Base-by-base conservation (phyloP, 805 yeast genomes). In the Cyberlindnera saturnus region DNA sequence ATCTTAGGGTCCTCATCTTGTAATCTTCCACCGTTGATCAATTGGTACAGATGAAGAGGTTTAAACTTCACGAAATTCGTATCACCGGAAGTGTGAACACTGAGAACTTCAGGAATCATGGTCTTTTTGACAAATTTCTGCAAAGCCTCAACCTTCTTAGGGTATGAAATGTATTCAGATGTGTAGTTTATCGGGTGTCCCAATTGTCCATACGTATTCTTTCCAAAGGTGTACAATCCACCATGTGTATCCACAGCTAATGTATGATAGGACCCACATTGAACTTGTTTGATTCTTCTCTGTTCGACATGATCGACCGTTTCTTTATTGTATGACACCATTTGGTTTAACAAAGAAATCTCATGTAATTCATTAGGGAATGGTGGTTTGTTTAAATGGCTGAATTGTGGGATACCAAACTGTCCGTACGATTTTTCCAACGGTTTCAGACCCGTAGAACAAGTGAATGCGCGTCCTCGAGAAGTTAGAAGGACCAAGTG, bases 191-290 rank as follows among this genome's bases (percentile, higher is more conserved):
- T 81, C 7, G 79, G 79, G 38, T 77, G 70, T 10, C 91, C 96
- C 43, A 91, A 69, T 56, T 93, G 91, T n/a, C 98, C 98, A 60
- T 66, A 78, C 4, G 77, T 70, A 60, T 91, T 91, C 45, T 77
- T 76, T 19, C 99, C 99, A 77, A 93, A 90, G 2, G 88, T 75
- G 77, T 83, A 85, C n/a, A 88, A 66, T 26, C 29, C 41, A 41
- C 91, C 93, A n/a, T 67, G 56, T 2, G 67, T 53, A 52, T 86
- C 91, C n/a, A 75, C 60, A 6, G 81, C 91, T 30, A 89, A 60
- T 4, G 89, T 77, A 63, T 88, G 95, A 59, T 69, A 70, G 39
- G 72, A 70, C 9, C 98, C 97, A 45, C 86, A 69, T 1, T 93
- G 86, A 34, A 91, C 73, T 51, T 77, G 67, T 4, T 55, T 62